phyloP scores from a whole-genome alignment of 345 rosid species.

The Moringa oleifera region DNA sequence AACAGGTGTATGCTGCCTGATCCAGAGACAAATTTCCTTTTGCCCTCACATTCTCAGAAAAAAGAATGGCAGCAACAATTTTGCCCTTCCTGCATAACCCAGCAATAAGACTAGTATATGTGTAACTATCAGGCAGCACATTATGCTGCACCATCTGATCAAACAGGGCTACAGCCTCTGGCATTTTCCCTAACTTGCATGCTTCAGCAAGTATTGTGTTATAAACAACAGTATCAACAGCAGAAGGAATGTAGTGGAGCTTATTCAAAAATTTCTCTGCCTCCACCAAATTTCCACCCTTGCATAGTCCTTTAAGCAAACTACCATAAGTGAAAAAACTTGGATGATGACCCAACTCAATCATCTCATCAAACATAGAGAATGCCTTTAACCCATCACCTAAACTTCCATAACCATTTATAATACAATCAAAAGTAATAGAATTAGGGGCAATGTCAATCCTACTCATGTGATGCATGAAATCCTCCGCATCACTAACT shows the following conservation, averaged over 20 bases:
- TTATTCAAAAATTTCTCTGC: conserved; percentile 54
- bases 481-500: conserved; percentile 54
- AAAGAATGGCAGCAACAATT: conserved; percentile 59
- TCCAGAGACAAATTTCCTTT: conserved; percentile 38
- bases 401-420: conserved; percentile 52
- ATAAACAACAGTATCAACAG: conserved; percentile 60
- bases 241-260: conserved; percentile 48
- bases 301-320: conserved; percentile 82
- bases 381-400: conserved; percentile 60
- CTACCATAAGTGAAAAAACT: conserved; percentile 64
- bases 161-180: conserved; percentile 55
- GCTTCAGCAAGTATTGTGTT: conserved; percentile 61
- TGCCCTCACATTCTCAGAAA: conserved; percentile 41
- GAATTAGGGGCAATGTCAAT: conserved; percentile 42
- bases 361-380: conserved; percentile 74
- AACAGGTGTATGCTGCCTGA: conserved; percentile 46
- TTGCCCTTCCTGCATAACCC: conserved; percentile 72
- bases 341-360: conserved; percentile 57
- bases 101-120: conserved; percentile 57
- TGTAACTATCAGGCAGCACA: conserved; percentile 58
- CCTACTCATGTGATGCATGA: conserved; percentile 50
- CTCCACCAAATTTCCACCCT: conserved; percentile 51
- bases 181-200: conserved; percentile 52
- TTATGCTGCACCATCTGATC: conserved; percentile 57
- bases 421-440: conserved; percentile 58